Conservation (phyloP, 2,329 filamentous ascomycete species). For the Leptodontidium sp. region DNA sequence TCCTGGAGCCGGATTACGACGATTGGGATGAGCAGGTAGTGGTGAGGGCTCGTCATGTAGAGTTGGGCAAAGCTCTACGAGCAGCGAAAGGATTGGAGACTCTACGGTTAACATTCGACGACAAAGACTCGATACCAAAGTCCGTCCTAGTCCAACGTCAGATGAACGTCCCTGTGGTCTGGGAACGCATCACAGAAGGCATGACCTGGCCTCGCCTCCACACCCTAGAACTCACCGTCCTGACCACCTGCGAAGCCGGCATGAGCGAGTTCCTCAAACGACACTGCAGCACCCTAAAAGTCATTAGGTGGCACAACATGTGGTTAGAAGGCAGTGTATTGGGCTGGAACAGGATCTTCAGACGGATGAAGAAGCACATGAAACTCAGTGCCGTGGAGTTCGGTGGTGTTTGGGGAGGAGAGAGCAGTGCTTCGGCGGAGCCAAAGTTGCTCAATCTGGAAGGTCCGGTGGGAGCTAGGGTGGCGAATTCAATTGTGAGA, state of each 20-base stretch:
- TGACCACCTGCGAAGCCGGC: neutral
- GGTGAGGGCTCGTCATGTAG: conserved; percentile 1
- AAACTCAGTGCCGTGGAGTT: neutral
- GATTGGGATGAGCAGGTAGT: neutral
- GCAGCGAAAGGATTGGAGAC: conserved; percentile 11
- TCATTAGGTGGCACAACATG: conserved; percentile 11
- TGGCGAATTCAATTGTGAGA: conserved; percentile 1
- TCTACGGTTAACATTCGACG: neutral
- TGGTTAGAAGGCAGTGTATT: neutral
- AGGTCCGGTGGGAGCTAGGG: neutral
- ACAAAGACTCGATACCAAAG: neutral
- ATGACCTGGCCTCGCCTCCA: conserved; percentile 3
- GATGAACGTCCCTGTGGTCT: conserved; percentile 7
- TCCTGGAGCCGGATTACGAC: conserved; percentile 3
- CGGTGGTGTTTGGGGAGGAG: conserved; percentile 12
- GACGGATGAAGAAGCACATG: conserved; percentile 10
- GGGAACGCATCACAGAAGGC: conserved; percentile 1
- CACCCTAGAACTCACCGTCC: conserved; percentile 1
- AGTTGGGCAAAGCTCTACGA: conserved; percentile 1
- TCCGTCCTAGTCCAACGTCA: neutral
- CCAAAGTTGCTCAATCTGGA: conserved; percentile 2
- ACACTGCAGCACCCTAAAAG: conserved; percentile 1
- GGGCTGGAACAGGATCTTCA: conserved; percentile 5
- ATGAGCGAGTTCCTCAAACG: conserved; percentile 3
- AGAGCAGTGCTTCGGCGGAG: neutral